These are phyloP conservation scores for Citrus glauca DNA, from an alignment of 345 rosid genomes.

Conservation along the genomic window DNA sequence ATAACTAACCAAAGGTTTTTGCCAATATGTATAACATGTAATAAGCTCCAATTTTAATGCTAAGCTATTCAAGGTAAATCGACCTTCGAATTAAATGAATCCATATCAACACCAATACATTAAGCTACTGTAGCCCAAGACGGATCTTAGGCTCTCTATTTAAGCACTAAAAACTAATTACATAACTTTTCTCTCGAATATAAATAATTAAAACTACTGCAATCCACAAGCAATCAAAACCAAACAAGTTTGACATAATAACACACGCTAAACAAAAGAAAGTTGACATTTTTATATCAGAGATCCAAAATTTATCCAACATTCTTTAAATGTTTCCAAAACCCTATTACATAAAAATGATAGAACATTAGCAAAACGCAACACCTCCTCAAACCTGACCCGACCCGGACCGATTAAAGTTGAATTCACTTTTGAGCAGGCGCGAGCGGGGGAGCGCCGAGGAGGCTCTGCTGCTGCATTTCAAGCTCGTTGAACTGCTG, in stretches of 20 bases:
- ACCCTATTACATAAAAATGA: not conserved
- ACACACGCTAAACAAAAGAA: not conserved
- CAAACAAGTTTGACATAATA: not conserved
- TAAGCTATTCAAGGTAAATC: not conserved
- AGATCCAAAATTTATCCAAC: not conserved
- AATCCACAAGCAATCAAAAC: not conserved
- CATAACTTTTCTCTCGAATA: not conserved
- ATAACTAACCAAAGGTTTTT: not conserved
- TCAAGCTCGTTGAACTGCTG: slow-evolving; percentile 56
- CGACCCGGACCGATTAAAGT: not conserved
- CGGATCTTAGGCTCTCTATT: not conserved
- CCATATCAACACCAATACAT: not conserved
- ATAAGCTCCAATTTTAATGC: not conserved
- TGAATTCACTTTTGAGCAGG: slow-evolving; percentile 19
- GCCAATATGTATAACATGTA: not conserved
- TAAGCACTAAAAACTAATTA: not conserved
- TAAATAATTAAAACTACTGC: not conserved
- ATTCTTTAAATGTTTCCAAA: not conserved
- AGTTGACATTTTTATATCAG: not conserved
- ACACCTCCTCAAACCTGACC: slow-evolving; percentile 10
- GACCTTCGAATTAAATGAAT: not conserved
- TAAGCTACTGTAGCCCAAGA: not conserved
- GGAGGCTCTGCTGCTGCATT: slow-evolving; percentile 67
- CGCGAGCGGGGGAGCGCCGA: slow-evolving; percentile 48
- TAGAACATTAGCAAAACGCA: not conserved